Base-by-base conservation (phyloP, 2,329 filamentous ascomycete species). In the Alternaria gaisen region DNA sequence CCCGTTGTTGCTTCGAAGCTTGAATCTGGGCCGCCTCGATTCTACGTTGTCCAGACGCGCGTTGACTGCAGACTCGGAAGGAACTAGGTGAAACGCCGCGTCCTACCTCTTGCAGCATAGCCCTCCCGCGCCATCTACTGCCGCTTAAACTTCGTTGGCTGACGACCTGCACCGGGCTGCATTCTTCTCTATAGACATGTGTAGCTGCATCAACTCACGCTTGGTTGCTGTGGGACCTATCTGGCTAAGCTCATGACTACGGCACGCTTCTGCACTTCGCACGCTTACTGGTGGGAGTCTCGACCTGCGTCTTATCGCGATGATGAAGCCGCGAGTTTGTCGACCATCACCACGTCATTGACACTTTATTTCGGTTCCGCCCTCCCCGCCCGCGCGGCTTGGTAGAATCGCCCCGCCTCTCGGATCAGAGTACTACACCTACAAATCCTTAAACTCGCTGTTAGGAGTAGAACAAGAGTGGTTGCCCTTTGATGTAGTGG, bases 21-120 rank as follows among this genome's bases (percentile, higher is more conserved):
- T 51, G 10, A 32, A 18, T 43, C 42, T 36, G 16, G 34, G 46
- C 12, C 47, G 53, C 32, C 55, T 43, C 48, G 40, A 53, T 53
- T 53, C 38, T 34, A 34, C 26, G 36, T 36, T 24, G 46, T 24
- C 34, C 10, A 26, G 58, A 60, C 63, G 57, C 60, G 54, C 58
- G 56, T 66, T 64, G 67, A 61, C 61, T 65, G 58, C 20, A 47
- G 46, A 48, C 61, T 65, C 63, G 61, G 56, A 60, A 66, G 59
- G 62, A 61, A 20, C 63, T 60, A 68, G 61, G 61, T 69, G 65
- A 65, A 64, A 62, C 63, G 60, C 51, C 42, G 60, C 50, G 28
- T 48, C 52, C 38, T 59, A 42, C 52, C 52, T 34, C 12, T 43
- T 56, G n/a, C n/a, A 42, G 57, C 24, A 36, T 64, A 65, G 66